A percentile compares a stretch with the other conserved stretches of the same genome.
Evolutionary conservation across 805 yeast species (phyloP).

Genomic region (Lachancea cidri): DNA sequence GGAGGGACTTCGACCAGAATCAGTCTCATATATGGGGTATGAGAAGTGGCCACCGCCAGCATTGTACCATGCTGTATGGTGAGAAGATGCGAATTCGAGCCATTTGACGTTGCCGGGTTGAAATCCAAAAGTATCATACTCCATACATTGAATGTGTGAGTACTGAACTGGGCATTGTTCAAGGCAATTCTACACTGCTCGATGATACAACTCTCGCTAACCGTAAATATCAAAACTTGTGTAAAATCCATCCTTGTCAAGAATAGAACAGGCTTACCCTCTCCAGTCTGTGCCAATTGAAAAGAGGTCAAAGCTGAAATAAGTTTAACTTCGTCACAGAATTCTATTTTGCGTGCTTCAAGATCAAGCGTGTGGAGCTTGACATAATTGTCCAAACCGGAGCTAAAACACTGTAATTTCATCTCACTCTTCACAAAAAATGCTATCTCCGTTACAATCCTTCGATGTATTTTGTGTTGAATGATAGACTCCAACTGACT

Average conservation of each 20-base stretch:
- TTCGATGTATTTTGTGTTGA: constrained; percentile 33
- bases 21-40: constrained; percentile 69
- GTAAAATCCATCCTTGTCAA: constrained; percentile 59
- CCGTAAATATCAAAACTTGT: constrained; percentile 35
- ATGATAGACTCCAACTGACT: not conserved
- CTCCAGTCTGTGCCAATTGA: constrained; percentile 30
- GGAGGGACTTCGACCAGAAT: constrained; percentile 47
- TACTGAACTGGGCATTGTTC: constrained; percentile 68
- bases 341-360: constrained; percentile 3
- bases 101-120: not conserved
- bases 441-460: constrained; percentile 36
- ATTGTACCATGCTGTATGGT: constrained; percentile 9
- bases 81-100: constrained; percentile 1
- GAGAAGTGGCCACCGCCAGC: constrained; percentile 67
- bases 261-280: constrained; percentile 38
- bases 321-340: constrained; percentile 33
- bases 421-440: constrained; percentile 12
- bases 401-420: constrained; percentile 36
- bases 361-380: constrained; percentile 29
- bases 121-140: constrained; percentile 15
- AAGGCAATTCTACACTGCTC: constrained; percentile 49
- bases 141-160: constrained; percentile 46
- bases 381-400: constrained; percentile 55
- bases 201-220: constrained; percentile 17
- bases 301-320: constrained; percentile 50